Percentiles rank a stretch among this genome's conserved stretches.
Conservation (phyloP, 306 rosid species). For the Phaseolus lunatus region DNA sequence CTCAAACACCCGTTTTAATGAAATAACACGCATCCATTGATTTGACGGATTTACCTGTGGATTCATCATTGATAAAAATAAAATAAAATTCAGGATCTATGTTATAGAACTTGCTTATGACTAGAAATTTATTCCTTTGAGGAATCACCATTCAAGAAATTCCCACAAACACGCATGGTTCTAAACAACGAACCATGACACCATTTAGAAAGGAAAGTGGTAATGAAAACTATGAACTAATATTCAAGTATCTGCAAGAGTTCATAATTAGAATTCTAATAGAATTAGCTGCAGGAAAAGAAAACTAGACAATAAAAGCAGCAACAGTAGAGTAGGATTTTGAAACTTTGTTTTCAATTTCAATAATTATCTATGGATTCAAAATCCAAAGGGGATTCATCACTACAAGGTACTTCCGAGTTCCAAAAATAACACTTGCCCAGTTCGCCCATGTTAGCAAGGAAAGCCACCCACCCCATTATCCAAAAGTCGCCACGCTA, state of each 20-base stretch:
- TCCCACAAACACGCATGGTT: background rate
- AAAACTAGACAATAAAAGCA: background rate
- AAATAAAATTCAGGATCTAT: background rate
- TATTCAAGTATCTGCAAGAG: too few relatives aligned
- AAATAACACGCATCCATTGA: background rate
- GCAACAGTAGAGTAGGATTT: background rate
- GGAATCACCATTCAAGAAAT: background rate
- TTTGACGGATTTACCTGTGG: background rate
- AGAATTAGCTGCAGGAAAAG: too few relatives aligned
- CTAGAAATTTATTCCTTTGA: background rate
- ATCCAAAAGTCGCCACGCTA: background rate
- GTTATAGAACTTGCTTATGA: background rate
- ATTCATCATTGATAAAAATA: background rate
- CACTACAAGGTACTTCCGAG: slow-evolving; percentile 35
- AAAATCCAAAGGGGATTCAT: slow-evolving; percentile 19
- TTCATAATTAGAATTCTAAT: too few relatives aligned
- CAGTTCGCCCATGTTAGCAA: slow-evolving; percentile 31
- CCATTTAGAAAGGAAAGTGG: background rate
- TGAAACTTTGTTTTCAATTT: background rate
- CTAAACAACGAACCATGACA: background rate
- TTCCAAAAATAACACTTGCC: slow-evolving; percentile 23
- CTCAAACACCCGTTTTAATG: background rate
- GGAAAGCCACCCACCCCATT: slow-evolving; percentile 30
- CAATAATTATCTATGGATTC: background rate
- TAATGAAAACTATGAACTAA: too few relatives aligned